Percentiles rank a stretch among this genome's conserved stretches.
Evolutionary conservation across 345 rosid genomes (phyloP).

Genomic region (Passiflora organensis): DNA sequence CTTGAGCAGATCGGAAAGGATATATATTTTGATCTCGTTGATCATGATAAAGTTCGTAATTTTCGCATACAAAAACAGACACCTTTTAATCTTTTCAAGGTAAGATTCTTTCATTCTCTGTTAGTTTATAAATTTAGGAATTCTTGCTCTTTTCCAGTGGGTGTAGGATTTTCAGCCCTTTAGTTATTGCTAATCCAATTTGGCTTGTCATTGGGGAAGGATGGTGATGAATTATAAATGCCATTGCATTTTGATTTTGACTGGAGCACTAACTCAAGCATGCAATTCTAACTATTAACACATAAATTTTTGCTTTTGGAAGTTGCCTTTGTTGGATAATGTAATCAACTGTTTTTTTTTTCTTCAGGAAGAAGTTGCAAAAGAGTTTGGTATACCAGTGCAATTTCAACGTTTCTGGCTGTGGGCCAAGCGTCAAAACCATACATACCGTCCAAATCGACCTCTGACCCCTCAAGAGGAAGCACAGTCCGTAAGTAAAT

Average conservation of each 20-base stretch:
- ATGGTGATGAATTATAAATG: too few relatives aligned
- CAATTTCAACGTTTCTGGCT: conserved; percentile 92
- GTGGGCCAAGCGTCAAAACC: conserved; percentile 94
- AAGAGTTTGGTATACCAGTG: conserved; percentile 77
- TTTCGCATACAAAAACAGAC: conserved; percentile 86
- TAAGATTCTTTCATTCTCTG: conserved; percentile 23
- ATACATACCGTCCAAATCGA: conserved; percentile 84
- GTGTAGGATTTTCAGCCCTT: too few relatives aligned
- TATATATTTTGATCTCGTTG: conserved; percentile 27
- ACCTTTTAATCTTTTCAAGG: conserved; percentile 80
- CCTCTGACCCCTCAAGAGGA: conserved; percentile 76
- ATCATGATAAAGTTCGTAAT: conserved; percentile 86
- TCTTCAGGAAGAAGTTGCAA: conserved; percentile 85
- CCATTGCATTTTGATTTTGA: too few relatives aligned
- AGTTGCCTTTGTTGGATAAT: conserved; percentile 3
- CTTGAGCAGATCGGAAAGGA: conserved; percentile 56
- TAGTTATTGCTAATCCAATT: too few relatives aligned
- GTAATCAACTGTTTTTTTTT: neutral
- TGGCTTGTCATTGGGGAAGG: too few relatives aligned
- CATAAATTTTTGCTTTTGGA: neutral
- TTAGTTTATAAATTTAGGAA: neutral
- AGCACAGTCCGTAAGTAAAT: conserved; percentile 57
- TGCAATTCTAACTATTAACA: neutral
- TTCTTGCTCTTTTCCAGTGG: neutral
- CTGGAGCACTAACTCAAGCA: too few relatives aligned